Base-by-base conservation (phyloP, 1,139 yeast species). In the Blastobotrys illinoisensis region DNA sequence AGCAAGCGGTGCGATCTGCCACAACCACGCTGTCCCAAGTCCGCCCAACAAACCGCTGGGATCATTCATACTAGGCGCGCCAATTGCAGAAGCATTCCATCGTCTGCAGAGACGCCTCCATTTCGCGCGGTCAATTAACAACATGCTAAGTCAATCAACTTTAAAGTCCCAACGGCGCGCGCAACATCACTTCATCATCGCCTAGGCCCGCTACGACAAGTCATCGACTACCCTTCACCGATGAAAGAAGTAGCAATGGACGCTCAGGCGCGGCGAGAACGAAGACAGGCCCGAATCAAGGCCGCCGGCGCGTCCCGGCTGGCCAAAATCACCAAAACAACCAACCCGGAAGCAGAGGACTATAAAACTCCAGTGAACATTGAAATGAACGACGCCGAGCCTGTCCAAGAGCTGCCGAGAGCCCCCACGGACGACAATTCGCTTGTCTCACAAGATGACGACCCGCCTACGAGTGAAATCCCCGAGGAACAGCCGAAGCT, bases 221-320 rank as follows among this genome's bases (percentile, higher is more conserved):
- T 32, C 40, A 32, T 32, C 40, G 23, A 21, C 23, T 21, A 21
- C 23, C 23, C 6, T 21, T 21, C 23, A 6, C 23, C 32, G 32
- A 26, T 11, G 3, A 26, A 7, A 11, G 32, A 26, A 20, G n/a
- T 44, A 44, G 16, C 20, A 46, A 62, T 62, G 66, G 67, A 62
- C 51, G 66, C 67, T 5, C 59, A 62, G 40, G 63, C 62, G 43
- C 67, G 72, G 44, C 62, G 76, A 46, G 76, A 71, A 55, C 60
- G 72, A 26, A 69, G 77, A 14, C 71, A 69, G 62, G 73, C 72
- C 9, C 62, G 64, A 23, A 69, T 73, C 49, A 60, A 60, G 21
- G 69, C 67, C 18, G 67, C 67, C 9, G 75, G 73, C 2, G 63
- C 68, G 4, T 61, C 64, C 53, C 58, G 77, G 13, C 62, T 73